Evolutionary conservation across 108 stramenopile genomes (phyloP), one percentile per base, ranked within the genome.

Genomic region (Schizochytrium sp.): DNA sequence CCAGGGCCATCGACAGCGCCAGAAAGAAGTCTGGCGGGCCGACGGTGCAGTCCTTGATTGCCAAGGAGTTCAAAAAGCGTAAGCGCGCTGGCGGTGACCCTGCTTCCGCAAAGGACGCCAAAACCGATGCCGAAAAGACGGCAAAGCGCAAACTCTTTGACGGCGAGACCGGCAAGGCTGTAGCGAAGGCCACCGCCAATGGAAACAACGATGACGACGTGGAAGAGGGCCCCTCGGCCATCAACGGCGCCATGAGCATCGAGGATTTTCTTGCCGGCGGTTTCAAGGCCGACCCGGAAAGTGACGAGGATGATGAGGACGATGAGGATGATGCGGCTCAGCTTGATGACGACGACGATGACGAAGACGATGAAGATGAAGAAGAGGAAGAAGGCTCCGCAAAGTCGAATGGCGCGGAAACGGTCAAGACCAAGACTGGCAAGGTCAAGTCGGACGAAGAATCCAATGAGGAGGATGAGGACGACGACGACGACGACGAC

Each of bases 171-270:
- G 76, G 51, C n/a, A 83, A 83, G 76, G 76, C 45, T 18, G 51
- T 53, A 6, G 28, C 19, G 0, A 12, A 6, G 34, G 63, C 25
- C 48, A 53, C n/a, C 43, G 23, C 44, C 10, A 28, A 83, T 47
- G 48, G 28, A 6, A 23, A 34, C 48, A 4, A 6, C 12, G 48
- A 6, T 16, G 51, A 83, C 16, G 48, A 47, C 25, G n/a, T 55
- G n/a, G 76, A 34, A 43, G 25, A 83, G 10, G 23, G 28, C 76
- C 16, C 45, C n/a, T 6, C 45, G 43, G 51, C 76, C 48, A 53
- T 83, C 76, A 83, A 83, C n/a, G 76, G 76, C 45, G 45, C 76
- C 18, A 83, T 83, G 76, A 83, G 76, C 76, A 53, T 83, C 48
- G 76, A 83, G 25, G 76, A 83, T 23, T 83, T 83, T 23, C 76